Conservation (phyloP, 768 basidiomycete species). For the Kwoniella botswanensis region DNA sequence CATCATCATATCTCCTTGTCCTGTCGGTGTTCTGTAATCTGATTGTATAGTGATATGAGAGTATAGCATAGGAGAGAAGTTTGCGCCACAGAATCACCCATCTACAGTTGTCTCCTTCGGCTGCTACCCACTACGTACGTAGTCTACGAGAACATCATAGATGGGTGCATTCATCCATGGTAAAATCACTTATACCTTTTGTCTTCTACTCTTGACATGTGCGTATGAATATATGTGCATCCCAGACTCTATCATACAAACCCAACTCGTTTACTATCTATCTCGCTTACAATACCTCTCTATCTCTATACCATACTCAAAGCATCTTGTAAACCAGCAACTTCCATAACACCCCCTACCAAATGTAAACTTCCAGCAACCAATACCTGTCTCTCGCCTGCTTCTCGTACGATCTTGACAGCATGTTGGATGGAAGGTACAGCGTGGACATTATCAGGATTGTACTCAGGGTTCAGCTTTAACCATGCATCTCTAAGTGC, state of each 20-base stretch:
- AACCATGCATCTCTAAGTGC: constrained; percentile 78
- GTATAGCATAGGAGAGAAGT: too few relatives aligned
- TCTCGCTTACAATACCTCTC: background rate
- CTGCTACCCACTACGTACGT: too few relatives aligned
- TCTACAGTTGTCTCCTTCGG: too few relatives aligned
- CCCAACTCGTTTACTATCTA: background rate
- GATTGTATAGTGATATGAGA: too few relatives aligned
- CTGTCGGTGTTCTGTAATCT: too few relatives aligned
- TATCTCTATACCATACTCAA: constrained; percentile 47
- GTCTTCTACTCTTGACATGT: too few relatives aligned
- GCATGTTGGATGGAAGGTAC: constrained; percentile 89
- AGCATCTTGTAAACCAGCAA: constrained; percentile 73
- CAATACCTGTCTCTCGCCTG: constrained; percentile 66
- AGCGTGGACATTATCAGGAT: constrained; percentile 71
- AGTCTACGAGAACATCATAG: too few relatives aligned
- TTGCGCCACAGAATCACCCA: too few relatives aligned
- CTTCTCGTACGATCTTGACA: constrained; percentile 67
- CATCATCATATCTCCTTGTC: too few relatives aligned
- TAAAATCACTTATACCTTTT: too few relatives aligned
- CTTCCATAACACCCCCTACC: constrained; percentile 91
- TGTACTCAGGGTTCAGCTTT: constrained; percentile 67
- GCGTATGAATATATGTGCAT: too few relatives aligned
- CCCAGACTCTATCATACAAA: background rate
- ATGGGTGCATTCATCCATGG: too few relatives aligned
- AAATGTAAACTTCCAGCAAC: constrained; percentile 92